These are phyloP conservation scores for Pinus albicaulis DNA, from an alignment of 75 land plant genomes.

Conservation along the genomic window DNA sequence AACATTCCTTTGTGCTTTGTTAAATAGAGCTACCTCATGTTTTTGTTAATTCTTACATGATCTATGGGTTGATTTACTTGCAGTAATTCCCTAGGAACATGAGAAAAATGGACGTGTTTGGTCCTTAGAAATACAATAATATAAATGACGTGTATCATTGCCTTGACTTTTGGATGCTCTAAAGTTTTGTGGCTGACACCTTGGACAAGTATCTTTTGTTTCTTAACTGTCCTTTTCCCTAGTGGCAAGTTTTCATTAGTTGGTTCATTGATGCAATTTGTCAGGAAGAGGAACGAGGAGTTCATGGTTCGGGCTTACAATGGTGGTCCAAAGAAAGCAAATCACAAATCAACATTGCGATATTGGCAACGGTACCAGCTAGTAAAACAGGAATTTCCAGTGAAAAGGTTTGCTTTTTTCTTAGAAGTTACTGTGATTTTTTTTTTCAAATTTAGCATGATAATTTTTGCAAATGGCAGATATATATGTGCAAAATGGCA, in stretches of 20 bases:
- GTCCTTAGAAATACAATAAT: background rate
- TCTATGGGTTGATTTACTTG: background rate
- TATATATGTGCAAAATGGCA: background rate
- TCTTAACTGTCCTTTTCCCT: background rate
- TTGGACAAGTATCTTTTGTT: background rate
- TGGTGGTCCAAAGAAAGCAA: conserved; percentile 76
- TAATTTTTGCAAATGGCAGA: background rate
- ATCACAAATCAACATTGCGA: conserved; percentile 54
- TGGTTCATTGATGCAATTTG: conserved; percentile 8
- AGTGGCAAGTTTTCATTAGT: background rate
- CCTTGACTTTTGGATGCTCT: background rate
- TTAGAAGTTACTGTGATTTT: background rate
- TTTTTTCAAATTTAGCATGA: background rate
- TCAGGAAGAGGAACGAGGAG: conserved; percentile 88
- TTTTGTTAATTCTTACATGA: background rate
- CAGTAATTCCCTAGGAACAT: background rate
- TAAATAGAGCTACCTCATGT: background rate
- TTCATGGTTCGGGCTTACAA: conserved; percentile 84
- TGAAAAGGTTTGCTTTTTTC: conserved; percentile 21
- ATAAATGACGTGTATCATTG: background rate
- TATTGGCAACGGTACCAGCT: conserved; percentile 78
- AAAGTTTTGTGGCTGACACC: background rate
- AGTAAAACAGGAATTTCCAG: conserved; percentile 75
- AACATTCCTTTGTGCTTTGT: background rate
- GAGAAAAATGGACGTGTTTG: background rate